A percentile compares a stretch with the other conserved stretches of the same genome.
Conservation (phyloP, 176 grass and related monocot genomes). For the Melocanna baccifera region DNA sequence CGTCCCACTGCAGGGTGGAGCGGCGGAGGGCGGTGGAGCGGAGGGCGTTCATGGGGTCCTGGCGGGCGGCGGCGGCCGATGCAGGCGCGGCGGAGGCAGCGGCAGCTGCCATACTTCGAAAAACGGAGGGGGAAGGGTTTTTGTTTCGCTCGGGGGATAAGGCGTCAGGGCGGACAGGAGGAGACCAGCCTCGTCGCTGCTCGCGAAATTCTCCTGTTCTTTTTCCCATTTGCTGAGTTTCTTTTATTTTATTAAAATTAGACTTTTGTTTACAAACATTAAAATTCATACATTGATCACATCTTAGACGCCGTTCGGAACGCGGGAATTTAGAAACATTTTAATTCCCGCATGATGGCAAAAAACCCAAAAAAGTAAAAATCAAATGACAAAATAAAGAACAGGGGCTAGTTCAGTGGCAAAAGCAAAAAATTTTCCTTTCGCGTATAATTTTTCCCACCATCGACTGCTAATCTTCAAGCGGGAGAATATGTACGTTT, state of each 20-base stretch:
- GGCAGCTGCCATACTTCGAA: constrained; percentile 45
- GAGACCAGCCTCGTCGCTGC: neutral
- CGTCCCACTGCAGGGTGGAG: constrained; percentile 23
- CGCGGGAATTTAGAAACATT: no score
- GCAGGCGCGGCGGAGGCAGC: constrained; percentile 25
- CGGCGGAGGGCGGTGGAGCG: constrained; percentile 31
- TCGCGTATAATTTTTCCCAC: no score
- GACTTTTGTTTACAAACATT: no score
- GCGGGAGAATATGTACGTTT: neutral
- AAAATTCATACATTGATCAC: no score
- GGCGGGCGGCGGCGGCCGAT: neutral
- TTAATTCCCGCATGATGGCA: no score
- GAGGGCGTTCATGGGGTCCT: constrained; percentile 39
- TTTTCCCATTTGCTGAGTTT: no score
- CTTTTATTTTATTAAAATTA: neutral
- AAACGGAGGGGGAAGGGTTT: neutral
- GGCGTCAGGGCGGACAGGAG: neutral
- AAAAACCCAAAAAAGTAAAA: no score
- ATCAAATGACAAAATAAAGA: no score
- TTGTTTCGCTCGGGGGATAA: neutral
- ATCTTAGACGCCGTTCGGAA: no score
- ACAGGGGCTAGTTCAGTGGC: no score
- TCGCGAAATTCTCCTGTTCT: neutral
- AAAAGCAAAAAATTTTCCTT: no score
- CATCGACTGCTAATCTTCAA: no score